phyloP scores from a whole-genome alignment of 140 eudicot genomes.

The Flaveria floridana region DNA sequence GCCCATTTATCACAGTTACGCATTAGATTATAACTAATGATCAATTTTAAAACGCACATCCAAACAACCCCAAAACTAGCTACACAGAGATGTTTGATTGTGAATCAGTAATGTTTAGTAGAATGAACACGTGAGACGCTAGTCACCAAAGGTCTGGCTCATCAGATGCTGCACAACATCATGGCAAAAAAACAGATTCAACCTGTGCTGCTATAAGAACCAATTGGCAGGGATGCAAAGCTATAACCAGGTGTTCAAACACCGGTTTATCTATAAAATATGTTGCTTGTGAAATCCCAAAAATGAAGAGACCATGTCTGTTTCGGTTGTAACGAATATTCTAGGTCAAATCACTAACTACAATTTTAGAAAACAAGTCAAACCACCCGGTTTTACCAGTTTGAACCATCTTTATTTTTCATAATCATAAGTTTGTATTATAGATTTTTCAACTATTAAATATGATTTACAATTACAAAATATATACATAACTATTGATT shows the following conservation, averaged over 20 bases:
- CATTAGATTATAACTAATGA: too few relatives aligned
- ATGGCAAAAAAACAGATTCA: background rate
- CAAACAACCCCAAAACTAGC: too few relatives aligned
- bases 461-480: background rate
- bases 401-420: too few relatives aligned
- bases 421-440: too few relatives aligned
- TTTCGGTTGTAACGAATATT: too few relatives aligned
- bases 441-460: too few relatives aligned
- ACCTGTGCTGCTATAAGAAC: too few relatives aligned
- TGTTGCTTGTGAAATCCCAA: background rate
- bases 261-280: background rate
- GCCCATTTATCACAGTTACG: too few relatives aligned
- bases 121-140: background rate
- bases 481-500: background rate
- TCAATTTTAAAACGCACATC: too few relatives aligned
- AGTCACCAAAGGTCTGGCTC: conserved; percentile 6
- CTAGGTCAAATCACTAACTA: background rate
- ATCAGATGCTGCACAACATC: conserved; percentile 1
- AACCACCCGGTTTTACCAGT: too few relatives aligned
- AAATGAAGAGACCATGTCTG: too few relatives aligned
- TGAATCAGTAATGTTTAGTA: background rate
- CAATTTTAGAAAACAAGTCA: too few relatives aligned
- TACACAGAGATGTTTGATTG: background rate
- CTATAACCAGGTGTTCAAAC: background rate
- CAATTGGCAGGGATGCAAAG: background rate